Percentiles rank a stretch among this genome's conserved stretches.
Evolutionary conservation across 176 grass and related monocot species (phyloP).

Genomic region (Elaeis guineensis): DNA sequence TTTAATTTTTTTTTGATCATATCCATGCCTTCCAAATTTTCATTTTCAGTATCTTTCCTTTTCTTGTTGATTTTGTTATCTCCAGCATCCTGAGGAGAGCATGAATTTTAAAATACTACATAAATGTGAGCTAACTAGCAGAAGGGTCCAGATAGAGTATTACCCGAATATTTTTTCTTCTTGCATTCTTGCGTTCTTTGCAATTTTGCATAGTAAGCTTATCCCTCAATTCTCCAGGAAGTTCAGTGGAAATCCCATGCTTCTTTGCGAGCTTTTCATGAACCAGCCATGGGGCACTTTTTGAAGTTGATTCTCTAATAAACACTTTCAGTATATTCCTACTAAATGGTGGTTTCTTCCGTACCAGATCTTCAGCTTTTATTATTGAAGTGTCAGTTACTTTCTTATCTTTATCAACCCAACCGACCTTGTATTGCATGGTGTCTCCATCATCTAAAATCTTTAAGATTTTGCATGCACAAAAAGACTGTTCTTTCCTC

Average conservation of each 20-base stretch:
- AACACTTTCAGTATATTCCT: constrained; percentile 51
- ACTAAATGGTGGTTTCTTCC: constrained; percentile 46
- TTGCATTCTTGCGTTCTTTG: constrained; percentile 7
- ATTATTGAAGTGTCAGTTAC: constrained; percentile 41
- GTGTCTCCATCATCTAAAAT: constrained; percentile 32
- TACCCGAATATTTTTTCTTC: constrained; percentile 12
- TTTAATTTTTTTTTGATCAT: constrained; percentile 20
- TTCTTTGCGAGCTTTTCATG: constrained; percentile 60
- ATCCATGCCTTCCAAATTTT: constrained; percentile 17
- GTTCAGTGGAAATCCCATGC: constrained; percentile 49
- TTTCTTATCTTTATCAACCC: constrained; percentile 63
- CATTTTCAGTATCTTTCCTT: constrained; percentile 36
- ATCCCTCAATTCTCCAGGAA: constrained; percentile 50
- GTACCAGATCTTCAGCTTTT: constrained; percentile 52
- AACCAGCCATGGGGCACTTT: constrained; percentile 66
- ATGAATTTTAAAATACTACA: constrained; percentile 11
- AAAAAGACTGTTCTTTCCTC: constrained; percentile 45
- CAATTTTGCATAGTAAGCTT: constrained; percentile 36
- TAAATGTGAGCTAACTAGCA: too few species aligned
- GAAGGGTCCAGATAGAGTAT: not conserved
- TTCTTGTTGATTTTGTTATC: constrained; percentile 34
- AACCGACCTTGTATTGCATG: constrained; percentile 56
- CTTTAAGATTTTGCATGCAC: constrained; percentile 74
- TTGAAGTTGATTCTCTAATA: constrained; percentile 61
- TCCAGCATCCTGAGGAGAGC: constrained; percentile 40